Percentiles rank a stretch among this genome's conserved stretches.
These are phyloP conservation scores for Arachis stenosperma DNA, from an alignment of 306 rosid species.

Conservation along the genomic window DNA sequence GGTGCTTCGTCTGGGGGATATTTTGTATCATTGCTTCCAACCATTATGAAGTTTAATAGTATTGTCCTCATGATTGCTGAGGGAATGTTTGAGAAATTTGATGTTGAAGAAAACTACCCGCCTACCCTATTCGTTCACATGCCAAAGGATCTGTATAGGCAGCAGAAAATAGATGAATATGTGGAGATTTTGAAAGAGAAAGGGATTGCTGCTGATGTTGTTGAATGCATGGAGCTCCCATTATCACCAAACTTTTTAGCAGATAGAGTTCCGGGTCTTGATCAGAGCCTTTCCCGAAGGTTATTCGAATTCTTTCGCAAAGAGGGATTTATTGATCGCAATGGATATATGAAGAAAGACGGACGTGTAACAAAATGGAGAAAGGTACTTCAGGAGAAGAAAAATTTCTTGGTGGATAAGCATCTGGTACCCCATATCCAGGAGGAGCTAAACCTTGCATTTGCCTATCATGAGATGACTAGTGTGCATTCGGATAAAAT, in stretches of 20 bases:
- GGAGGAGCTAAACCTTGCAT: slow-evolving; percentile 95
- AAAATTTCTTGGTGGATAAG: slow-evolving; percentile 42
- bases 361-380: slow-evolving; percentile 74
- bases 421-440: slow-evolving; percentile 65
- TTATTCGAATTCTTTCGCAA: slow-evolving; percentile 63
- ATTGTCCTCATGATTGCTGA: slow-evolving; percentile 85
- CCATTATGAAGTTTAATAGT: slow-evolving; percentile 57
- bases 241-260: slow-evolving; percentile 61
- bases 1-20: slow-evolving; percentile 95
- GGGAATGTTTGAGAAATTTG: slow-evolving; percentile 72
- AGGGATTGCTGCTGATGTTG: slow-evolving; percentile 72
- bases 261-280: slow-evolving; percentile 79
- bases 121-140: slow-evolving; percentile 90
- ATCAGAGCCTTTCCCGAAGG: slow-evolving; percentile 53
- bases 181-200: slow-evolving; percentile 55
- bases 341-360: slow-evolving; percentile 79
- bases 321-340: slow-evolving; percentile 71
- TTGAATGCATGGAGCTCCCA: slow-evolving; percentile 80
- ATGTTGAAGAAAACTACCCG: slow-evolving; percentile 61
- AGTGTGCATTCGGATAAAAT: slow-evolving; percentile 73
- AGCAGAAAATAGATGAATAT: slow-evolving; percentile 62
- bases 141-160: slow-evolving; percentile 85
- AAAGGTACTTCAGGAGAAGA: slow-evolving; percentile 56
- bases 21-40: slow-evolving; percentile 87
- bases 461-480: slow-evolving; percentile 84